These are phyloP conservation scores for Nicotiana otophora DNA, from an alignment of 257 asterid genomes.

Conservation along the genomic window DNA sequence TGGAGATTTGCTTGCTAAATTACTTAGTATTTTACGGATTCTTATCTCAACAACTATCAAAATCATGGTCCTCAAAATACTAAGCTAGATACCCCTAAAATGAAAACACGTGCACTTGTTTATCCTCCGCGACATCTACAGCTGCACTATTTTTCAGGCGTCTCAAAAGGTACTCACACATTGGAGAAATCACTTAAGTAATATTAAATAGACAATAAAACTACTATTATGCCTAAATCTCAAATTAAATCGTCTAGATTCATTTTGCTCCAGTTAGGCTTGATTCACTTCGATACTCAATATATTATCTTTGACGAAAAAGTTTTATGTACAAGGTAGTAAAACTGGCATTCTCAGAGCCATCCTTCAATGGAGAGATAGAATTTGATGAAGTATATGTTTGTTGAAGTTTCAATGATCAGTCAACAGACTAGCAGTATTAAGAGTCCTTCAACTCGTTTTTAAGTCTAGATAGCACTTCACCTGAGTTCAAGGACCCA, in stretches of 20 bases:
- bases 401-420: background rate
- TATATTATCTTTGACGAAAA: background rate
- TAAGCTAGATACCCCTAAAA: background rate
- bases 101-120: background rate
- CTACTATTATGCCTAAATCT: background rate
- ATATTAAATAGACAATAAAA: background rate
- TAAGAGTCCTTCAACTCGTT: background rate
- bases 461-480: no score
- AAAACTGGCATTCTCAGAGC: background rate
- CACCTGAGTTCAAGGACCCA: background rate
- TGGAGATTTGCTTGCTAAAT: background rate
- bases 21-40: no score
- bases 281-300: background rate
- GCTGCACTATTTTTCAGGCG: background rate
- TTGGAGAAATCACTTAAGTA: background rate
- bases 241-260: background rate
- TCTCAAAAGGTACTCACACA: no score
- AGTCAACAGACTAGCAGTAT: background rate
- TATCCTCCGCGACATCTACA: background rate
- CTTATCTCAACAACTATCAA: no score
- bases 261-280: background rate
- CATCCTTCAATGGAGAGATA: background rate
- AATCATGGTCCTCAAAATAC: background rate
- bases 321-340: background rate
- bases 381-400: no score